Conservation (phyloP, 2,329 filamentous ascomycete genomes). For the Aspergillus sp. region DNA sequence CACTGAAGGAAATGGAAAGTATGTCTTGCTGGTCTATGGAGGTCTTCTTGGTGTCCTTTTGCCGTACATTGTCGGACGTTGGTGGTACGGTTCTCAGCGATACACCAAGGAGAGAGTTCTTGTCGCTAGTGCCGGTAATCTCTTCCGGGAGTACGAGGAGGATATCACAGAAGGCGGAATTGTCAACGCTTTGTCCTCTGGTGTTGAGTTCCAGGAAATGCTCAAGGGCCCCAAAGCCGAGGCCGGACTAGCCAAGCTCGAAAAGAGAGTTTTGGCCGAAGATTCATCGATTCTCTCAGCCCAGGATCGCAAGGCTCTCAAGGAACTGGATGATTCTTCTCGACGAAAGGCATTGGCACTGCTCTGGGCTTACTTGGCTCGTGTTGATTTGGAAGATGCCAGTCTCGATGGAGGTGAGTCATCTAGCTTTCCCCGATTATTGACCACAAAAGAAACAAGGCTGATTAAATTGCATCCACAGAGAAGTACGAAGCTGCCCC, state of each 20-base stretch:
- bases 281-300: constrained; percentile 56
- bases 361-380: constrained; percentile 91
- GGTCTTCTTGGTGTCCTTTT: constrained; percentile 81
- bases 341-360: constrained; percentile 83
- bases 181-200: constrained; percentile 74
- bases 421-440: background rate
- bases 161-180: constrained; percentile 75
- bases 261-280: constrained; percentile 69
- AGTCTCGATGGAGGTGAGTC: constrained; percentile 61
- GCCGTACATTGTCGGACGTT: constrained; percentile 88
- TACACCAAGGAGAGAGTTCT: constrained; percentile 91
- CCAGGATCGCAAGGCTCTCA: constrained; percentile 72
- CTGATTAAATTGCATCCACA: constrained; percentile 13
- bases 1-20: constrained; percentile 91
- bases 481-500: constrained; percentile 88
- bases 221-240: constrained; percentile 76
- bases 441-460: background rate
- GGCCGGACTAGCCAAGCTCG: constrained; percentile 73
- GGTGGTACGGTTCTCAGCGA: constrained; percentile 97
- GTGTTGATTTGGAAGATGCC: constrained; percentile 76
- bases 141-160: constrained; percentile 91
- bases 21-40: constrained; percentile 86
- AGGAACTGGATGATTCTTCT: constrained; percentile 72
- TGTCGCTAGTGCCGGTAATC: constrained; percentile 86
- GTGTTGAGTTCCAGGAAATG: constrained; percentile 75